Evolutionary conservation across 1,284 basidiomycete genomes (phyloP).

Genomic region (Caloboletus firmus): DNA sequence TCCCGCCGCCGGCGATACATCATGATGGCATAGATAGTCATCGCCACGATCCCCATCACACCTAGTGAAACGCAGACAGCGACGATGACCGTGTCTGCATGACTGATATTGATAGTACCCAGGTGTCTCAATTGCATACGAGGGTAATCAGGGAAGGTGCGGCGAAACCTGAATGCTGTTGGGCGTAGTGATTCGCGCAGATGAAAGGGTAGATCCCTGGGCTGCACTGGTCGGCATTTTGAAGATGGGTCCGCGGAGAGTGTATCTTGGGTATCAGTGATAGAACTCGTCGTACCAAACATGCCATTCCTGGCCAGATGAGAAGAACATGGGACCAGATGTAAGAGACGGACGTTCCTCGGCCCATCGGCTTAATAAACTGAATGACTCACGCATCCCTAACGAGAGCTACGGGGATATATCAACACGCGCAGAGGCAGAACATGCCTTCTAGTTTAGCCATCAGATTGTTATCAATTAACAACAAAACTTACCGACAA

Average conservation of each 20-base stretch:
- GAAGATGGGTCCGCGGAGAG: neutral
- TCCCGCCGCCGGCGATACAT: constrained; percentile 13
- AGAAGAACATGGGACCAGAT: constrained; percentile 1
- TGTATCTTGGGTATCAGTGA: constrained; percentile 4
- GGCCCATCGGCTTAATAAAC: neutral
- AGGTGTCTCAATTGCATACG: constrained; percentile 5
- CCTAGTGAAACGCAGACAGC: constrained; percentile 25
- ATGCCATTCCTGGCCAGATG: constrained; percentile 17
- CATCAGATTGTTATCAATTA: neutral
- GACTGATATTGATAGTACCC: neutral
- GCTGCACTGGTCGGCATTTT: constrained; percentile 13
- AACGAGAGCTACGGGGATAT: constrained; percentile 21
- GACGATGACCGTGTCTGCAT: constrained; percentile 9
- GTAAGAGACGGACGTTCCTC: neutral
- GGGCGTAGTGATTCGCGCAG: neutral
- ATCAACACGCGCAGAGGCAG: neutral
- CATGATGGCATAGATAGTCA: constrained; percentile 10
- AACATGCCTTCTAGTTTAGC: neutral
- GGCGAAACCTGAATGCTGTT: neutral
- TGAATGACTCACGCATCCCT: constrained; percentile 22
- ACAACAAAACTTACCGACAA: constrained; percentile 14
- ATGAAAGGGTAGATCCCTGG: neutral
- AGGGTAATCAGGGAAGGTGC: neutral
- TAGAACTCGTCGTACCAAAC: neutral
- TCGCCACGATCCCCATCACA: constrained; percentile 17